Evolutionary conservation across 257 asterid species (phyloP), one percentile per base, ranked within the genome.

Genomic region (Solanum gandarillasii): DNA sequence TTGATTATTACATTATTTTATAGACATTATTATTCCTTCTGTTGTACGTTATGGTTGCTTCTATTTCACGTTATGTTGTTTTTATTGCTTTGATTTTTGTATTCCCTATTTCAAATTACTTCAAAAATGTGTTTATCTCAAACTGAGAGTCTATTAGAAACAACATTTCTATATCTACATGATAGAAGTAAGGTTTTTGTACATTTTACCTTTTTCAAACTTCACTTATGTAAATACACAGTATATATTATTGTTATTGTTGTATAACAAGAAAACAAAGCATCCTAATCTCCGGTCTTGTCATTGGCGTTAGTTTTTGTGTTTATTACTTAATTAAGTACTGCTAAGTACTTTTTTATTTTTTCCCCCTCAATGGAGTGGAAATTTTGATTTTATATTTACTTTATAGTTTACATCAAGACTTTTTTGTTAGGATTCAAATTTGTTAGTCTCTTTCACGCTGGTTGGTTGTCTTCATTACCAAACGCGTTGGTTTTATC

Each of bases 91-190:
- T 65, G 9, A 65, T n/a, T 65, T 25, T 65, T 65, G 18, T 25
- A 67, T 67, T 12, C 1, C 18, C 9, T 67, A 25, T 67, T 67
- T 25, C 0, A 67, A 67, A 67, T 1, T 11, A 4, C 9, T 67
- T 67, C 2, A 2, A 12, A 25, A 67, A 25, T 67, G 2, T 5
- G 16, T 67, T 25, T 67, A 25, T 5, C 3, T 25, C 11, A 65
- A n/a, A 25, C 3, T 10, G 8, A 10, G 13, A 12, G 0, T 65
- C 7, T 65, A 65, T n/a, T n/a, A 62, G 6, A 62, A 62, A 62
- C 1, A n/a, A n/a, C 0, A n/a, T n/a, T 9, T 62, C 0, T 10
- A 4, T 62, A 5, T 4, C 14, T 58, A 5, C 7, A 9, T 3
- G 1, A 4, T 23, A n/a, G 3, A 62, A 4, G 1, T 60, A 21